Evolutionary conservation across 2,329 filamentous ascomycete genomes (phyloP).

Genomic region (Zarea fungicola): DNA sequence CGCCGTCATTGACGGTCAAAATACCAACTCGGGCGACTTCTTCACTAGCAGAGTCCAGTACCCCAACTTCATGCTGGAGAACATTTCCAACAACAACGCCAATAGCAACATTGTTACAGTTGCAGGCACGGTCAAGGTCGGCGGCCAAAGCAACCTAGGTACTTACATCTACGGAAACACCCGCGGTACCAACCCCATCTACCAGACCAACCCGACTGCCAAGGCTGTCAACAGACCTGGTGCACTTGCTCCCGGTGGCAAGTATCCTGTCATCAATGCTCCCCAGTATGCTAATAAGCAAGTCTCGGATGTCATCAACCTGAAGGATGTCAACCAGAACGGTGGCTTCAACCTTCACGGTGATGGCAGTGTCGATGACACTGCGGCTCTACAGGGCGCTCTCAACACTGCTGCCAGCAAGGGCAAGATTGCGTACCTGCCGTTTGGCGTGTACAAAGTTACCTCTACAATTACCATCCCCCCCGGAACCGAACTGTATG

Average conservation of each 20-base stretch:
- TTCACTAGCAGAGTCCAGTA: constrained; percentile 7
- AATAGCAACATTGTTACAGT: constrained; percentile 17
- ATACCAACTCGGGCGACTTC: constrained; percentile 8
- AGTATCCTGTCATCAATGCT: constrained; percentile 30
- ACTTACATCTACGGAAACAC: constrained; percentile 40
- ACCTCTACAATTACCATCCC: constrained; percentile 43
- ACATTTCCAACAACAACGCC: constrained; percentile 18
- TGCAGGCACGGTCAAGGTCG: background rate
- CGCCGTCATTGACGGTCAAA: constrained; percentile 7
- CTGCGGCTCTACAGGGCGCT: constrained; percentile 51
- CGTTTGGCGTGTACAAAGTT: constrained; percentile 50
- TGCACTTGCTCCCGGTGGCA: constrained; percentile 32
- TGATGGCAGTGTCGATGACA: constrained; percentile 55
- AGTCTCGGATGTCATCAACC: constrained; percentile 32
- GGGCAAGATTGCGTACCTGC: constrained; percentile 51
- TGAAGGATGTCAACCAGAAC: constrained; percentile 8
- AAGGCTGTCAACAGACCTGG: constrained; percentile 26
- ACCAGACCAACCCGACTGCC: constrained; percentile 27
- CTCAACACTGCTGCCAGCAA: constrained; percentile 44
- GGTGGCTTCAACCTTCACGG: constrained; percentile 27
- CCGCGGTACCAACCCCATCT: constrained; percentile 33
- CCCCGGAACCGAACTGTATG: constrained; percentile 23
- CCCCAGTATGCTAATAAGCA: constrained; percentile 34
- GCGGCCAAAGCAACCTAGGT: constrained; percentile 26
- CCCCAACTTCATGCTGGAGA: constrained; percentile 13